These are phyloP conservation scores for Malus sieversii DNA, from an alignment of 306 rosid species.

Conservation along the genomic window DNA sequence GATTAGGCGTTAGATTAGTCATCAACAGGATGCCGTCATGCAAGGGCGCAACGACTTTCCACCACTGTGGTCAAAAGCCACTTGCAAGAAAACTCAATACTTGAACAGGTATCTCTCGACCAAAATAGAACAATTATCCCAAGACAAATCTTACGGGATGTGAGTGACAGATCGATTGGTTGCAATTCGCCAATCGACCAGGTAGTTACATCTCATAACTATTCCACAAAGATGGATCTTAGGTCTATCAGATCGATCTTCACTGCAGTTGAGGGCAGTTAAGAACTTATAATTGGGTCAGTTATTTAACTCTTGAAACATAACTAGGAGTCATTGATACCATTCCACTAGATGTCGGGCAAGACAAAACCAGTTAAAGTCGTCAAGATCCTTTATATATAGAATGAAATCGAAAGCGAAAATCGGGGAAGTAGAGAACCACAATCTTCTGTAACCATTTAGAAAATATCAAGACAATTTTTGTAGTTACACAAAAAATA, in stretches of 20 bases:
- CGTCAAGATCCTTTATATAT: neutral
- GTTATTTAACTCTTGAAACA: neutral
- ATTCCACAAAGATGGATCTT: no score
- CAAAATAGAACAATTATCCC: no score
- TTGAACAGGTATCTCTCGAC: no score
- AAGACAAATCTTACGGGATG: neutral
- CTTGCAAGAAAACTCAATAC: no score
- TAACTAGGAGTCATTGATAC: neutral
- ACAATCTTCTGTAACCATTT: neutral
- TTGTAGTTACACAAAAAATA: neutral
- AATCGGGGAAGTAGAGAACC: neutral
- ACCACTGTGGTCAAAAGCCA: no score
- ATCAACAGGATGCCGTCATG: rapidly evolving
- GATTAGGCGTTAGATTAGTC: no score
- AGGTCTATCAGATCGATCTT: neutral
- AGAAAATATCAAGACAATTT: neutral
- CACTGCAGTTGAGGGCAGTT: neutral
- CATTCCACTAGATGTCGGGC: neutral
- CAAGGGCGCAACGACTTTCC: no score
- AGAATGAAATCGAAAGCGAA: neutral
- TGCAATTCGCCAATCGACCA: neutral
- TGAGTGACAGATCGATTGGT: neutral
- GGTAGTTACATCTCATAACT: neutral
- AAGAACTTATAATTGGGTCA: neutral
- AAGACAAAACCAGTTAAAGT: neutral